Evolutionary conservation across 176 grass and related monocot genomes (phyloP).

Genomic region (Pontederia paniculata): DNA sequence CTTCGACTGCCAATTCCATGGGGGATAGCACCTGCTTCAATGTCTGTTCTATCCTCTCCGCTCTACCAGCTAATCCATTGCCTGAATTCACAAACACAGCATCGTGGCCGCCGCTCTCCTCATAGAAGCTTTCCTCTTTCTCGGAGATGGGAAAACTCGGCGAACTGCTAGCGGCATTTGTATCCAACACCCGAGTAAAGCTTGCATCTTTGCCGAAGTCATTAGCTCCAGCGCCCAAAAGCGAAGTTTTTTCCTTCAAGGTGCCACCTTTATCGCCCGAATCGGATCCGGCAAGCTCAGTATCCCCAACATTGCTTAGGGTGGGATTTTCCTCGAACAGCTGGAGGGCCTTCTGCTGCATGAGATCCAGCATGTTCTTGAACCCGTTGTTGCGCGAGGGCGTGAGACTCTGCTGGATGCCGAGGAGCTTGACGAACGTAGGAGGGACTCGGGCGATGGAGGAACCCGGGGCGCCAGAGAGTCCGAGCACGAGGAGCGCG

Average conservation of each 20-base stretch:
- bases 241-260: conserved; percentile 5
- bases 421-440: conserved; percentile 62
- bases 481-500: conserved; percentile 13
- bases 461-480: conserved; percentile 44
- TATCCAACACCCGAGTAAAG: conserved; percentile 1
- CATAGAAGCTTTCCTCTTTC: conserved; percentile 9
- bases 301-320: neutral
- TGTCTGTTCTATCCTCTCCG: conserved; percentile 44
- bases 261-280: neutral
- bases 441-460: conserved; percentile 39
- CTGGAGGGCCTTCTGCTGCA: conserved; percentile 76
- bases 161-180: conserved; percentile 11
- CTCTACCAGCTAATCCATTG: conserved; percentile 33
- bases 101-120: neutral
- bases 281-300: neutral
- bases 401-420: conserved; percentile 69
- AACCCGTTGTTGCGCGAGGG: conserved; percentile 66
- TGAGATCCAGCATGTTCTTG: conserved; percentile 79
- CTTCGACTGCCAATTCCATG: conserved; percentile 43
- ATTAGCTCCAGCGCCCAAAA: neutral
- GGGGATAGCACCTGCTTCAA: conserved; percentile 39
- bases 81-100: neutral
- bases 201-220: conserved; percentile 8
- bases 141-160: conserved; percentile 1
- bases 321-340: conserved; percentile 15